A percentile compares a stretch with the other conserved stretches of the same genome.
Conservation (phyloP, 2,329 filamentous ascomycete genomes). For the Apiospora marii region DNA sequence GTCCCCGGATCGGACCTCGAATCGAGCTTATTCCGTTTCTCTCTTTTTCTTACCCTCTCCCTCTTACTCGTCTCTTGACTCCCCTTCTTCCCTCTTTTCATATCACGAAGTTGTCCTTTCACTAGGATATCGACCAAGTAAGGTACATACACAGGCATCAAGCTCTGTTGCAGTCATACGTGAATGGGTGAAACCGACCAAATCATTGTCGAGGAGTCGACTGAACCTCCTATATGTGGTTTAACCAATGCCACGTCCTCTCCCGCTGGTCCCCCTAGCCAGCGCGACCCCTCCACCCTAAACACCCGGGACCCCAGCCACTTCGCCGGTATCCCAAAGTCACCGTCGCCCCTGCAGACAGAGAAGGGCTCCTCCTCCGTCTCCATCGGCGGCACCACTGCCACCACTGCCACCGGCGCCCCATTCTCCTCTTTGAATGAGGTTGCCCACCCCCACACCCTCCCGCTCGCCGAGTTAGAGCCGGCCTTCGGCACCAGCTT, state of each 20-base stretch:
- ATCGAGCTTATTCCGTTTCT: background rate
- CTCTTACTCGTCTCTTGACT: slow-evolving; percentile 17
- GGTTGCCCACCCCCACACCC: slow-evolving; percentile 38
- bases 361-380: slow-evolving; percentile 27
- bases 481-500: slow-evolving; percentile 50
- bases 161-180: slow-evolving; percentile 33
- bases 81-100: slow-evolving; percentile 31
- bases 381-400: slow-evolving; percentile 23
- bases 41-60: background rate
- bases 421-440: slow-evolving; percentile 17
- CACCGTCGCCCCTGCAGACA: background rate
- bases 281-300: slow-evolving; percentile 24
- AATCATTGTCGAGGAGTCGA: slow-evolving; percentile 43
- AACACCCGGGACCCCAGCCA: slow-evolving; percentile 11
- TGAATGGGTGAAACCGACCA: slow-evolving; percentile 46
- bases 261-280: slow-evolving; percentile 31
- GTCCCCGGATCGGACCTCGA: background rate
- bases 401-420: background rate
- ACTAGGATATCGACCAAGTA: slow-evolving; percentile 23
- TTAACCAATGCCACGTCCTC: slow-evolving; percentile 32
- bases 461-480: slow-evolving; percentile 41
- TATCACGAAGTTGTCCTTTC: slow-evolving; percentile 21
- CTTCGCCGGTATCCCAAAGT: background rate
- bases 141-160: slow-evolving; percentile 22
- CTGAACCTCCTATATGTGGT: slow-evolving; percentile 46